Conservation (phyloP, 23 red algal genomes). For the Rhodosorus marinus region DNA sequence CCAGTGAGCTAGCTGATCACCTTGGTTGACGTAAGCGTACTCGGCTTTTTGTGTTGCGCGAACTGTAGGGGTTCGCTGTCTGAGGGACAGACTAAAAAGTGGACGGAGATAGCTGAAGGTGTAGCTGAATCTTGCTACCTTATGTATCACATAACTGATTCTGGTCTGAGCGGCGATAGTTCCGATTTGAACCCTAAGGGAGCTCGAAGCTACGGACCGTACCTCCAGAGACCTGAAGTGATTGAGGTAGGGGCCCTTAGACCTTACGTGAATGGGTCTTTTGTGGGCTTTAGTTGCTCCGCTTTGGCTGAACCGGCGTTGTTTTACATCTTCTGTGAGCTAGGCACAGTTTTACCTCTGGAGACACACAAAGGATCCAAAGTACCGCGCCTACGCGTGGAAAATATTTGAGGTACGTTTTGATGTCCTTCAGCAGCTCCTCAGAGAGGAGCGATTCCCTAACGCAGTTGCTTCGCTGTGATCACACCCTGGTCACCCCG, state of each 20-base stretch:
- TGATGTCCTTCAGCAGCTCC: constrained; percentile 4
- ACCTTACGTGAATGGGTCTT: neutral
- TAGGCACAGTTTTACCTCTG: constrained; percentile 58
- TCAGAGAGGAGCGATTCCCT: constrained; percentile 1
- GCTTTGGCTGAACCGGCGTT: constrained; percentile 28
- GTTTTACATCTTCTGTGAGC: constrained; percentile 43
- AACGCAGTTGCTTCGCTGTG: neutral
- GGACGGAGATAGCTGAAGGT: constrained; percentile 19
- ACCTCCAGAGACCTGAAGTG: constrained; percentile 42
- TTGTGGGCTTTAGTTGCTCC: constrained; percentile 29
- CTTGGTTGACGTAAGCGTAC: too few species aligned
- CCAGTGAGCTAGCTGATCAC: too few species aligned
- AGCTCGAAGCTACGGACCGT: constrained; percentile 40
- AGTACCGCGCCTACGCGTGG: constrained; percentile 61
- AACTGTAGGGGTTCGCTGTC: too few species aligned
- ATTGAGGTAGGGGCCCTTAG: constrained; percentile 13
- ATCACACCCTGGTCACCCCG: neutral
- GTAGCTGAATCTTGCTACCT: constrained; percentile 40
- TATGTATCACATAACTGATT: constrained; percentile 38
- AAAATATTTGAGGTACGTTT: constrained; percentile 28
- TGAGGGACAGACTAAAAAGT: constrained; percentile 9
- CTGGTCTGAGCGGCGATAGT: constrained; percentile 43
- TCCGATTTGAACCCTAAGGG: constrained; percentile 11
- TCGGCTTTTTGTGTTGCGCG: too few species aligned
- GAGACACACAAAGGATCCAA: constrained; percentile 14